Percentiles rank a stretch among this genome's conserved stretches.
Conservation (phyloP, 768 basidiomycete genomes). For the Lentinula sp. region DNA sequence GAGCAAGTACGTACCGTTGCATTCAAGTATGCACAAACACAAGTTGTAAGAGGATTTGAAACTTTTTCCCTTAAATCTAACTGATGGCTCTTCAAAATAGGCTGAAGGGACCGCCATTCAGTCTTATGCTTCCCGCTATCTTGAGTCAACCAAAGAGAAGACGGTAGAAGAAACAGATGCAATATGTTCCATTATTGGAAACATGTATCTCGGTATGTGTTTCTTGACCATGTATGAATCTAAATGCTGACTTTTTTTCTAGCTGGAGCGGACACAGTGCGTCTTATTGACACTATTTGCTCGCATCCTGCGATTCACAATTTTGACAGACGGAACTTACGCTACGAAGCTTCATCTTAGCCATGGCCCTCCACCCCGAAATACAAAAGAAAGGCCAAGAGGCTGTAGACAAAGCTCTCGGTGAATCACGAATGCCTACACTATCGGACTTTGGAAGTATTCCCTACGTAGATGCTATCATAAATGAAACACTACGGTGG, state of each 20-base stretch:
- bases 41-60: background rate
- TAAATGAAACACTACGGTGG: slow-evolving; percentile 17
- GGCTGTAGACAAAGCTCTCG: slow-evolving; percentile 17
- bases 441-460: slow-evolving; percentile 10
- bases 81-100: background rate
- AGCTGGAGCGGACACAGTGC: slow-evolving; percentile 1
- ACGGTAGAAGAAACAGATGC: background rate
- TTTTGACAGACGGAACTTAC: slow-evolving; percentile 2
- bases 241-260: background rate
- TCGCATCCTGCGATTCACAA: no score
- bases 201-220: background rate
- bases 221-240: background rate
- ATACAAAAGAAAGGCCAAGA: slow-evolving; percentile 16
- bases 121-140: slow-evolving; percentile 7
- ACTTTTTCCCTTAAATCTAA: no score
- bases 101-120: slow-evolving; percentile 6
- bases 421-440: slow-evolving; percentile 15
- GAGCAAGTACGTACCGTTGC: slow-evolving; percentile 6
- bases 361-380: slow-evolving; percentile 17
- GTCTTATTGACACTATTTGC: background rate
- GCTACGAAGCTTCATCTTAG: slow-evolving; percentile 10
- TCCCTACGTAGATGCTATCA: slow-evolving; percentile 14
- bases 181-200: background rate
- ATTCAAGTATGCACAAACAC: background rate
- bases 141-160: slow-evolving; percentile 4